Evolutionary conservation across 1,139 yeast species (phyloP).

Genomic region (Debaryomyces sp.): DNA sequence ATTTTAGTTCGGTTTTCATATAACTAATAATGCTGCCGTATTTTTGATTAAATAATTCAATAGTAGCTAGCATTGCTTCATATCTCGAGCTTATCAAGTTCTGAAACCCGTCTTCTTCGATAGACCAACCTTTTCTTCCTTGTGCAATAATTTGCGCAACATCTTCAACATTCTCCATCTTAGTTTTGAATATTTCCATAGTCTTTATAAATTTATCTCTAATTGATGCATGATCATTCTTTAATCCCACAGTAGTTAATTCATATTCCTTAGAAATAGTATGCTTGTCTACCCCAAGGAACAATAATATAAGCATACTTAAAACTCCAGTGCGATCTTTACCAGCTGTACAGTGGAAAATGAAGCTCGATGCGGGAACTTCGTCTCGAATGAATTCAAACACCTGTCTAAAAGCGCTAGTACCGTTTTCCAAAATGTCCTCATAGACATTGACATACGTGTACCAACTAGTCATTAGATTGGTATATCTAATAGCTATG

Average conservation of each 20-base stretch:
- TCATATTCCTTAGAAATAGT: slow-evolving; percentile 69
- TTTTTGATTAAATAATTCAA: slow-evolving; percentile 49
- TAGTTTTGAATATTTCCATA: slow-evolving; percentile 30
- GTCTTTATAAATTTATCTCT: slow-evolving; percentile 34
- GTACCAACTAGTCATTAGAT: slow-evolving; percentile 61
- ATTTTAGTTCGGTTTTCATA: slow-evolving; percentile 47
- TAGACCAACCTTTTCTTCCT: slow-evolving; percentile 43
- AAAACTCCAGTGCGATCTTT: slow-evolving; percentile 83
- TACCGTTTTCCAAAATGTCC: slow-evolving; percentile 57
- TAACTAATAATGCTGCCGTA: slow-evolving; percentile 64
- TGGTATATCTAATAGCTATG: slow-evolving; percentile 58
- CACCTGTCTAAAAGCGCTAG: slow-evolving; percentile 44
- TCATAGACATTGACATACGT: slow-evolving; percentile 68
- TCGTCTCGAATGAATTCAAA: slow-evolving; percentile 58
- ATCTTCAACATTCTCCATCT: slow-evolving; percentile 26
- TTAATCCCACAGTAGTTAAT: slow-evolving; percentile 67
- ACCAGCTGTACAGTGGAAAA: slow-evolving; percentile 84
- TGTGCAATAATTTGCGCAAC: slow-evolving; percentile 33
- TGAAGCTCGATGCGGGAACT: slow-evolving; percentile 38
- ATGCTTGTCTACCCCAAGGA: slow-evolving; percentile 66
- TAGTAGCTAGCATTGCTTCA: slow-evolving; percentile 72
- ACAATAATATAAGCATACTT: slow-evolving; percentile 63
- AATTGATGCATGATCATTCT: slow-evolving; percentile 48
- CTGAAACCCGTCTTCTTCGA: slow-evolving; percentile 52
- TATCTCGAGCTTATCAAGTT: slow-evolving; percentile 66